Evolutionary conservation across 2,329 filamentous ascomycete species (phyloP), one percentile per base, ranked within the genome.

Genomic region (Neurospora sp.): DNA sequence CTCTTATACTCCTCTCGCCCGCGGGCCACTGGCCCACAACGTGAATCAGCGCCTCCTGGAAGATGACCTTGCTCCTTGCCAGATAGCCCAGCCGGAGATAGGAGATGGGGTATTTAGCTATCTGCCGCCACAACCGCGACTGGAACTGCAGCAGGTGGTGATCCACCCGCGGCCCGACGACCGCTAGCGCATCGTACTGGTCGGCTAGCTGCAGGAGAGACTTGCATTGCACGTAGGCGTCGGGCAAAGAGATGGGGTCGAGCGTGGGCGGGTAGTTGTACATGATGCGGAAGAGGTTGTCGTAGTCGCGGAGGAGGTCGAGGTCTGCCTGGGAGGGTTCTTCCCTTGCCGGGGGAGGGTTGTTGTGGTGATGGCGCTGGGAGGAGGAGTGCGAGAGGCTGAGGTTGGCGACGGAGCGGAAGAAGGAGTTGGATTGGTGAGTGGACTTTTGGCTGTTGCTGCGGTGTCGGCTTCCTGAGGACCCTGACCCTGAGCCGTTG

Each of bases 131-230:
- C 2, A 98, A 85, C 1, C 93, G 88, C 28, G 91, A 92, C 76
- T 96, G 93, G 79, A 97, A 98, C 75, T 96, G 93, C 17, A 98
- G 84, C 15, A 98, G 85, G 79, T 98, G 95, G 81, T 98, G 94
- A 80, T 97, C 95, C 66, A 97, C 92, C 43, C 95, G 88, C 1
- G 93, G 92, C 0, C 94, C 94, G 9, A 96, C 93, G 17, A 97
- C 93, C 38, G 90, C 85, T 13, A 97, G 86, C 15, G 94, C 93
- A 78, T 97, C 94, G 82, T 97, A 97, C 83, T 96, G 93, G 80
- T 97, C 94, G n/a, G 93, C 95, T 19, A 97, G 85, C 13, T 89
- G 88, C 52, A 98, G 86, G 2, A 98, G 87, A 13, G 92, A 91
- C 81, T 97, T 97, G 86, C 93, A 97, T 80, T 97, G 93, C 62